A percentile compares a stretch with the other conserved stretches of the same genome.
Conservation (phyloP, 352 stramenopile species). For the Phytopythium vexans region DNA sequence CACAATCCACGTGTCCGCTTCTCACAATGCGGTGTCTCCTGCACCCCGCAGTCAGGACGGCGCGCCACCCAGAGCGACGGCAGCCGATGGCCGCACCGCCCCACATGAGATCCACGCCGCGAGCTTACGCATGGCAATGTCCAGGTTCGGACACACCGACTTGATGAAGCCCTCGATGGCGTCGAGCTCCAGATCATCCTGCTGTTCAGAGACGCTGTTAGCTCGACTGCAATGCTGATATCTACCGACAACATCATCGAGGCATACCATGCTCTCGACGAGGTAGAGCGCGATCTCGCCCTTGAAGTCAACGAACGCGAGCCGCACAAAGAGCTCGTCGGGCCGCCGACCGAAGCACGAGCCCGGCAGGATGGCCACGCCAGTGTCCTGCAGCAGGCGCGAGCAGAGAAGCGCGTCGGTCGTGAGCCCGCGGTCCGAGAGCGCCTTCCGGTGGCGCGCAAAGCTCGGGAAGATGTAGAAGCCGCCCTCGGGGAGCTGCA, state of each 20-base stretch:
- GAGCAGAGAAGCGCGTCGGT: constrained; percentile 77
- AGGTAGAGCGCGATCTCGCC: constrained; percentile 84
- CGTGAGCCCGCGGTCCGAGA: constrained; percentile 54
- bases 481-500: constrained; percentile 68
- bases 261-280: constrained; percentile 82
- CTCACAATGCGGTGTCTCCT: too few relatives aligned
- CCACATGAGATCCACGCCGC: constrained; percentile 52
- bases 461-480: constrained; percentile 89
- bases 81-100: too few relatives aligned
- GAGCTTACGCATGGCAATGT: constrained; percentile 78
- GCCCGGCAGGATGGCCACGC: constrained; percentile 80
- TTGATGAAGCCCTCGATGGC: constrained; percentile 84
- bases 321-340: constrained; percentile 72
- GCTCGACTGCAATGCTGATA: neutral
- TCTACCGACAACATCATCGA: neutral
- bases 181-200: constrained; percentile 66
- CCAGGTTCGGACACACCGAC: constrained; percentile 85
- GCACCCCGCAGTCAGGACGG: too few relatives aligned
- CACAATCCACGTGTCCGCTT: too few relatives aligned
- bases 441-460: constrained; percentile 56
- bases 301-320: constrained; percentile 89
- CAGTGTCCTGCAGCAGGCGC: constrained; percentile 77
- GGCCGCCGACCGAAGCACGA: constrained; percentile 78
- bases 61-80: too few relatives aligned
- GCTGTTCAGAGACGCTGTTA: constrained; percentile 9